Base-by-base conservation (phyloP, 2,329 filamentous ascomycete species). In the Berkeleyomyces rouxiae region DNA sequence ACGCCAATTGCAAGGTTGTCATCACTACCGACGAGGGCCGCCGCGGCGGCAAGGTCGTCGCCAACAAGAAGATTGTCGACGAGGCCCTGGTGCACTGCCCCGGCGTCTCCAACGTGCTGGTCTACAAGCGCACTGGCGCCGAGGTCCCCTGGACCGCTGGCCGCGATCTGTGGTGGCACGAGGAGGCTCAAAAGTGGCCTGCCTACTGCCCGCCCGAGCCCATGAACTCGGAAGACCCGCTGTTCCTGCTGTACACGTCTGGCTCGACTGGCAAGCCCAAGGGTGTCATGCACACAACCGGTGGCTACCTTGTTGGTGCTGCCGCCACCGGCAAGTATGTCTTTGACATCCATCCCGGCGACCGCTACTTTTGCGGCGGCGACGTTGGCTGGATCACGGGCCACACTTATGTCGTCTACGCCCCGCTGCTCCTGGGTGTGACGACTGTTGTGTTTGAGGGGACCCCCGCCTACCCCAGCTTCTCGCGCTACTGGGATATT, bases 341-440 rank as follows among this genome's bases (percentile, higher is more conserved):
- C 66, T 99, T 99, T 72, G 93, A 99, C 73, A 95, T 99, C 67
- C 93, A 99, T 73, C 86, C 91, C 66, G 84, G 87, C 61, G 93
- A 99, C 74, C 84, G 83, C 67, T 96, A 93, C 81, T 97, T 97
- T 81, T 99, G 93, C 70, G 93, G 91, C 74, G 93, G 93, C 73
- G 93, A 99, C 71, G 92, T 99, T 51, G 93, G 93, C 67, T 99
- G 93, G 93, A 97, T 99, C 72, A 99, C 93, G 39, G 93, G 93
- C 16, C 93, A 99, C 77, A 96, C 93, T 33, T 99, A 99, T 70
- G 92, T 97, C 63, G 92, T 99, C 46, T 99, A 99, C 72, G 90
- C 93, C 9, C 93, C 93, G 67, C 80, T 99, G 61, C 80, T 99
- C 55, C 84, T 97, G 58, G 93, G 93, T 77, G 87, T 96, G 66